Evolutionary conservation across 768 basidiomycete species (phyloP).

Genomic region (Auricularia sp.): DNA sequence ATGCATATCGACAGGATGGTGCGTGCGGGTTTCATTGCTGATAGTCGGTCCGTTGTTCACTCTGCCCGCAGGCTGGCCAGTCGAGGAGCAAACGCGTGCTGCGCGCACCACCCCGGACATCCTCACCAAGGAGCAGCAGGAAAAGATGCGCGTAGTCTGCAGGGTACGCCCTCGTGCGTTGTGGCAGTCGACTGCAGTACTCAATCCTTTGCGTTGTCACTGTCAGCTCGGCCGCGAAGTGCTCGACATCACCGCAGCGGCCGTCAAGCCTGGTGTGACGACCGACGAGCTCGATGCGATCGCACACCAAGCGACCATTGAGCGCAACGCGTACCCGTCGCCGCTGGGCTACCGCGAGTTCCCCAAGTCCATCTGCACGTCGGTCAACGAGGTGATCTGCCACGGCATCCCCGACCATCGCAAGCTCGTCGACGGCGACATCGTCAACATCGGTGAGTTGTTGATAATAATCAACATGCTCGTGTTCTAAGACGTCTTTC

Average conservation of each 20-base stretch:
- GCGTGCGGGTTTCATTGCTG: conserved; percentile 12
- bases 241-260: conserved; percentile 83
- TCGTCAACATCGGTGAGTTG: conserved; percentile 78
- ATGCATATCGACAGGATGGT: conserved; percentile 59
- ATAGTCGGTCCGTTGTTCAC: conserved; percentile 10
- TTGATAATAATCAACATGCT: background rate
- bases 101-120: conserved; percentile 53
- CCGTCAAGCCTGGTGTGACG: conserved; percentile 80
- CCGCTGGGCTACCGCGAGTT: conserved; percentile 85
- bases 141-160: conserved; percentile 82
- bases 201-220: background rate
- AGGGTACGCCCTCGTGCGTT: conserved; percentile 35
- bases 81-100: conserved; percentile 44
- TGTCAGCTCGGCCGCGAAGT: conserved; percentile 78
- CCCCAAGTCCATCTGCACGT: conserved; percentile 97
- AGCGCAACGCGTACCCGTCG: conserved; percentile 88
- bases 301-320: conserved; percentile 84
- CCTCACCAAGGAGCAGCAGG: conserved; percentile 64
- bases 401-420: conserved; percentile 92
- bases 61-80: conserved; percentile 41
- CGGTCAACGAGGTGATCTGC: conserved; percentile 92
- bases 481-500: background rate
- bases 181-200: too few relatives aligned
- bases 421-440: conserved; percentile 83
- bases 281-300: conserved; percentile 93